Conservation (phyloP, 352 stramenopile genomes). For the Globisporangium cylindrosporum region DNA sequence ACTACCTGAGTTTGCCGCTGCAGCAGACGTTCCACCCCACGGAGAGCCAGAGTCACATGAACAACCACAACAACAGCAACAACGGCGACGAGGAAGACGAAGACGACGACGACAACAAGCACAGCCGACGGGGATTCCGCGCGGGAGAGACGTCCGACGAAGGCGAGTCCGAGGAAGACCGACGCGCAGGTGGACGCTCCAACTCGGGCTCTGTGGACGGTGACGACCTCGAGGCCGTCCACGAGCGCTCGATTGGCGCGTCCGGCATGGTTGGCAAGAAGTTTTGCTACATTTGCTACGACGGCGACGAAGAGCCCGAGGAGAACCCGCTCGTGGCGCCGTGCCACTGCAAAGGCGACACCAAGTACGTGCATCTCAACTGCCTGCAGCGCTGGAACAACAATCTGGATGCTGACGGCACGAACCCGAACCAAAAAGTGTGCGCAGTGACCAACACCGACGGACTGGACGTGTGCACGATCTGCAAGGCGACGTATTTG, state of each 20-base stretch:
- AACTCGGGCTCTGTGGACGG: constrained; percentile 16
- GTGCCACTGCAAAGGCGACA: constrained; percentile 91
- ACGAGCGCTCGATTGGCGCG: constrained; percentile 40
- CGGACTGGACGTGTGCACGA: constrained; percentile 85
- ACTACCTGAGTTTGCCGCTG: constrained; percentile 80
- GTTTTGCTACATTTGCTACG: constrained; percentile 94
- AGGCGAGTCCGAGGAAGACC: constrained; percentile 75
- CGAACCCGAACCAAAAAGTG: constrained; percentile 84
- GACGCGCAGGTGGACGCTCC: constrained; percentile 23
- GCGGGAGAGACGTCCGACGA: constrained; percentile 73
- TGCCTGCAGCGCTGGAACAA: constrained; percentile 93
- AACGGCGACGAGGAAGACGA: constrained; percentile 32
- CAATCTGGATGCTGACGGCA: constrained; percentile 74
- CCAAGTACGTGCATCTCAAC: constrained; percentile 91
- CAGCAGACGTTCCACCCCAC: constrained; percentile 83
- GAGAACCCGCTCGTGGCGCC: constrained; percentile 88
- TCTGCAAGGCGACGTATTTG: constrained; percentile 91
- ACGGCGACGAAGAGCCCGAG: constrained; percentile 81
- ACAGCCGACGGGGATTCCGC: constrained; percentile 9
- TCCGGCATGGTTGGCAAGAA: constrained; percentile 42
- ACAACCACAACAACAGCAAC: constrained; percentile 25
- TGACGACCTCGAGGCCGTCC: constrained; percentile 12
- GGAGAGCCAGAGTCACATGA: constrained; percentile 14
- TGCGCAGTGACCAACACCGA: constrained; percentile 90
- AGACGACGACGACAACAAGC: constrained; percentile 25